Evolutionary conservation across 2,329 filamentous ascomycete species (phyloP), one percentile per base, ranked within the genome.

Genomic region (Aureobasidium pullulans): DNA sequence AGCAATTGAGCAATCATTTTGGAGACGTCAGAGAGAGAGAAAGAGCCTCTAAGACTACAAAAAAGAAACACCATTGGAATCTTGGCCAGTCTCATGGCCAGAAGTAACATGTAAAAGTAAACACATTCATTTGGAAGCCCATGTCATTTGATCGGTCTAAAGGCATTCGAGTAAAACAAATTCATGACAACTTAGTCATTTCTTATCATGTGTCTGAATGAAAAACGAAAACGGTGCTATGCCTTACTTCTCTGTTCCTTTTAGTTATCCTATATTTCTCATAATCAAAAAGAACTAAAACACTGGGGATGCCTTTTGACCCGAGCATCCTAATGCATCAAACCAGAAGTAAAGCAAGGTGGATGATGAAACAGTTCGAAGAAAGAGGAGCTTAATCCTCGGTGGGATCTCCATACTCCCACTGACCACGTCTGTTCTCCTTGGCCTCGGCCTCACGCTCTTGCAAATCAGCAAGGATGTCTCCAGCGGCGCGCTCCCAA

Each of bases 401-500:
- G 13, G 90, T 96, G 70, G 96, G 81, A 73, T 97, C 94, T 66
- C 94, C 94, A 75, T 97, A 99, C 81, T 99, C 94, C 92, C 93
- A 99, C 83, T 96, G 94, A 44, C 94, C 94, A 65, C 85, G 80
- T 63, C 91, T 84, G 60, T 86, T 85, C 59, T 83, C 79, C 82
- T 95, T 96, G 4, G 93, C 93, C 72, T 87, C 80, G 37, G 81
- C 79, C 78, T 96, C 87, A 54, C 87, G 83, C 72, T 87, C 82
- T 69, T 83, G 86, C 62, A 96, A 77, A 66, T 83, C 83, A 72
- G 84, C 83, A 63, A 96, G 75, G 44, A 91, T 84, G 36, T 88
- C 81, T 60, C 82, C 81, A 47, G 89, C 89, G 8, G 84, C 85
- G 61, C 87, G 82, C 80, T 97, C 94, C 89, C 92, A 97, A 0